Conservation (phyloP, 352 stramenopile genomes). For the Phytophthora pinifolia region DNA sequence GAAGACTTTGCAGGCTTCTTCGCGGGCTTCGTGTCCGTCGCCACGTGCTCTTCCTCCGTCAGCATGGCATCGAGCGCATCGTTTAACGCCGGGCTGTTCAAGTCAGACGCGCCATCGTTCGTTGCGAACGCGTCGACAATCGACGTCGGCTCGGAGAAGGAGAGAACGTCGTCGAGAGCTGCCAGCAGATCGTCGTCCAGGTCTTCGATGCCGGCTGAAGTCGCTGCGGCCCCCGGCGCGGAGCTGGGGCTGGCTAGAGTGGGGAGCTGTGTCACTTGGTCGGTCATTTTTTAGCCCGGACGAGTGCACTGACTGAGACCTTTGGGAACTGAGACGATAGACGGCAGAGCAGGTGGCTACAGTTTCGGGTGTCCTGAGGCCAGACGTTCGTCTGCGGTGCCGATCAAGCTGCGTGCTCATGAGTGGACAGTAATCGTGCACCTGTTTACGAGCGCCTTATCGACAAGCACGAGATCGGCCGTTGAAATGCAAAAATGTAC, state of each 20-base stretch:
- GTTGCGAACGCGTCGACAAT: slow-evolving; percentile 14
- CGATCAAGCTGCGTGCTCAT: too few species aligned
- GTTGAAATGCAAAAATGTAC: too few species aligned
- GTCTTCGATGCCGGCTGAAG: slow-evolving; percentile 1
- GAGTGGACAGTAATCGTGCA: slow-evolving; percentile 13
- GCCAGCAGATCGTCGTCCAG: slow-evolving; percentile 33
- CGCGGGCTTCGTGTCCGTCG: neutral
- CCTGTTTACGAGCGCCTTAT: slow-evolving; percentile 13
- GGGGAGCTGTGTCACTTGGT: neutral
- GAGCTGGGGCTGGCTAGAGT: too few species aligned
- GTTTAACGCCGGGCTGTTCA: neutral
- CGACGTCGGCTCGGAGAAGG: slow-evolving; percentile 19
- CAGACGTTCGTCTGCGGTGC: slow-evolving; percentile 11
- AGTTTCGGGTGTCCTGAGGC: neutral
- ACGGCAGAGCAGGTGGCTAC: slow-evolving; percentile 1
- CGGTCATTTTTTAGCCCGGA: too few species aligned
- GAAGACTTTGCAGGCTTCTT: neutral
- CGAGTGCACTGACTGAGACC: too few species aligned
- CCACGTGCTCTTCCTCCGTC: neutral
- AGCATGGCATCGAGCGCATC: slow-evolving; percentile 24
- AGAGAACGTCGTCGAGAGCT: slow-evolving; percentile 34
- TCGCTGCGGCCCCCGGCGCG: neutral
- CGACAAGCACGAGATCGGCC: too few species aligned
- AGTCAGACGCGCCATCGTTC: neutral
- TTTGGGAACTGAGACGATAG: neutral